Conservation (phyloP, 176 grass and related monocot genomes). For the Ampelocalamus luodianensis region DNA sequence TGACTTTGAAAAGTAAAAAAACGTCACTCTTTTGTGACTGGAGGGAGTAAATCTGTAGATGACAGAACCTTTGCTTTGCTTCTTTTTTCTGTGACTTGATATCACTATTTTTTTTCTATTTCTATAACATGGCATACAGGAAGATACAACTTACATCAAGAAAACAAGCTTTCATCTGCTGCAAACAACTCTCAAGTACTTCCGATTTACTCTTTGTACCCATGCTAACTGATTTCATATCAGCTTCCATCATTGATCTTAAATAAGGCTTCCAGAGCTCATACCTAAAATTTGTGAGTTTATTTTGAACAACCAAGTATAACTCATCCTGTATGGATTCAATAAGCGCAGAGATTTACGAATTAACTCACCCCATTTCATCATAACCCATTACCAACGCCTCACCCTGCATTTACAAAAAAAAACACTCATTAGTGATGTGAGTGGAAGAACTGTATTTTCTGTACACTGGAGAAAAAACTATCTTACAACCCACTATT, state of each 20-base stretch:
- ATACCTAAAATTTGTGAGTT: conserved; percentile 60
- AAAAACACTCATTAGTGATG: conserved; percentile 6
- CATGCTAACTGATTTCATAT: conserved; percentile 96
- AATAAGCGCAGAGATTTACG: conserved; percentile 18
- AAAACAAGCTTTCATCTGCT: conserved; percentile 98
- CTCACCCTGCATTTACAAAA: conserved; percentile 77
- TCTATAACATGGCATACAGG: neutral
- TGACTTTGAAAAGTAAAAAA: no score
- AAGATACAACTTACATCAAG: conserved; percentile 75
- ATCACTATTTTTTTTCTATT: neutral
- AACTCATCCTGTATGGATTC: neutral
- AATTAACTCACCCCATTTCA: conserved; percentile 92
- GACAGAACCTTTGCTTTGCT: neutral
- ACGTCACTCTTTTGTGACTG: no score
- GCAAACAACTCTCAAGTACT: conserved; percentile 85
- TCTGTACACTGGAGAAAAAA: conserved; percentile 15
- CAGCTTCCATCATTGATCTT: conserved; percentile 95
- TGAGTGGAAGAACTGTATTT: neutral
- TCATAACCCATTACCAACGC: conserved; percentile 98
- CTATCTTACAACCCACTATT: neutral
- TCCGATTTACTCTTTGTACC: conserved; percentile 90
- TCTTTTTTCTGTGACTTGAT: conserved; percentile 4
- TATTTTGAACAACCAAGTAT: conserved; percentile 25
- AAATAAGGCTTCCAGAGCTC: conserved; percentile 98
- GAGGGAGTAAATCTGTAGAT: neutral